Evolutionary conservation across 106 monocot species (phyloP).

Genomic region (Allium sativum): DNA sequence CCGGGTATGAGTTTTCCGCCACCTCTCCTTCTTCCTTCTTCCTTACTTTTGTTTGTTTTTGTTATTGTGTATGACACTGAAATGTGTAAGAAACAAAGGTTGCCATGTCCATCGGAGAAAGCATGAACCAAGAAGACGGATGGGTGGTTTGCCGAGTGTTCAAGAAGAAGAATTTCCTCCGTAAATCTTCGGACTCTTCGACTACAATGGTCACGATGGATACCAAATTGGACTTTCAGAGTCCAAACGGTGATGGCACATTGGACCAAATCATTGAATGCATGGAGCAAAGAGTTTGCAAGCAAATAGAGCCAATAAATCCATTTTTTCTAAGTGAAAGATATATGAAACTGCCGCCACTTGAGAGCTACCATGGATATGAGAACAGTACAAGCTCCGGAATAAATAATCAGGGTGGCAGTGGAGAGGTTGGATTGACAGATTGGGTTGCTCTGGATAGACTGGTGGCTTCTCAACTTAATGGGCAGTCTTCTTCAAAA

Average conservation of each 20-base stretch:
- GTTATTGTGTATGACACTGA: too few relatives aligned
- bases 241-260: conserved; percentile 27
- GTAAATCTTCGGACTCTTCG: conserved; percentile 29
- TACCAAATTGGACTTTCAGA: conserved; percentile 17
- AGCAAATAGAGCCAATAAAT: conserved; percentile 17
- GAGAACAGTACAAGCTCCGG: conserved; percentile 9
- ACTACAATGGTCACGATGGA: conserved; percentile 16
- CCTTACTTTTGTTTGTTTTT: neutral
- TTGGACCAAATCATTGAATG: conserved; percentile 77
- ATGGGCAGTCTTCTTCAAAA: conserved; percentile 31
- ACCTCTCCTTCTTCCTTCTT: conserved; percentile 1
- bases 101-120: conserved; percentile 12
- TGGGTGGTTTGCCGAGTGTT: conserved; percentile 98
- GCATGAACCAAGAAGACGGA: conserved; percentile 53
- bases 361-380: conserved; percentile 42
- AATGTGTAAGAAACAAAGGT: too few relatives aligned
- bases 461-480: conserved; percentile 66
- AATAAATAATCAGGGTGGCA: conserved; percentile 3
- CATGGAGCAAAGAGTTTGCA: conserved; percentile 53
- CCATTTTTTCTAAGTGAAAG: conserved; percentile 19
- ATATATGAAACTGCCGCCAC: conserved; percentile 67
- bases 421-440: conserved; percentile 12
- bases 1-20: conserved; percentile 9
- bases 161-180: conserved; percentile 76
- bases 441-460: conserved; percentile 75